phyloP scores from a whole-genome alignment of 2,329 filamentous ascomycete species.

The Nemania abortiva region DNA sequence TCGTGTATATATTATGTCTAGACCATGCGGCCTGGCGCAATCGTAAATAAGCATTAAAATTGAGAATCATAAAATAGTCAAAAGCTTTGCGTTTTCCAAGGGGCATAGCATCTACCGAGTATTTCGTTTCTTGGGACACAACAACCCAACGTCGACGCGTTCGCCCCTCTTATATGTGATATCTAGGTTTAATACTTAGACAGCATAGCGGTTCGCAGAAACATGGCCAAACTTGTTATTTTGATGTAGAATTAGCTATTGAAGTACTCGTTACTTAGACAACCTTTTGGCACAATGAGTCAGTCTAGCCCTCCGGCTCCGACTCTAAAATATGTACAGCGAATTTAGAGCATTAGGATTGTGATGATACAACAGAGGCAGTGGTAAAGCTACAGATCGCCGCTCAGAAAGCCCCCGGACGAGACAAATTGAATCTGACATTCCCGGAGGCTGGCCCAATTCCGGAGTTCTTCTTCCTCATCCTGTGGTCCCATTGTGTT shows the following conservation, averaged over 20 bases:
- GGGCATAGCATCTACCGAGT: not conserved
- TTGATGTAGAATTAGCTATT: not conserved
- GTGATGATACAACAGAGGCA: not conserved
- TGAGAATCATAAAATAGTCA: too few relatives aligned
- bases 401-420: constrained; percentile 65
- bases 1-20: constrained; percentile 30
- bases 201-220: not conserved
- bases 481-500: constrained; percentile 65
- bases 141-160: not conserved
- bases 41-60: constrained; percentile 5
- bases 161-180: not conserved
- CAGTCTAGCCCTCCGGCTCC: not conserved
- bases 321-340: constrained; percentile 28
- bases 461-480: constrained; percentile 80
- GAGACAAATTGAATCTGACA: constrained; percentile 80
- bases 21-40: not conserved
- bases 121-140: not conserved
- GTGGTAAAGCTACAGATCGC: constrained; percentile 30
- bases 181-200: not conserved
- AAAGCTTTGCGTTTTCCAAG: too few relatives aligned
- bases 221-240: not conserved
- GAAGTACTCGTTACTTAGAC: not conserved
- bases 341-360: constrained; percentile 15
- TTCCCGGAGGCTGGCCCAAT: constrained; percentile 84
- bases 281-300: not conserved